These are phyloP conservation scores for Coemansia sp. DNA, from an alignment of 192 early-diverging fungal species.

Conservation along the genomic window DNA sequence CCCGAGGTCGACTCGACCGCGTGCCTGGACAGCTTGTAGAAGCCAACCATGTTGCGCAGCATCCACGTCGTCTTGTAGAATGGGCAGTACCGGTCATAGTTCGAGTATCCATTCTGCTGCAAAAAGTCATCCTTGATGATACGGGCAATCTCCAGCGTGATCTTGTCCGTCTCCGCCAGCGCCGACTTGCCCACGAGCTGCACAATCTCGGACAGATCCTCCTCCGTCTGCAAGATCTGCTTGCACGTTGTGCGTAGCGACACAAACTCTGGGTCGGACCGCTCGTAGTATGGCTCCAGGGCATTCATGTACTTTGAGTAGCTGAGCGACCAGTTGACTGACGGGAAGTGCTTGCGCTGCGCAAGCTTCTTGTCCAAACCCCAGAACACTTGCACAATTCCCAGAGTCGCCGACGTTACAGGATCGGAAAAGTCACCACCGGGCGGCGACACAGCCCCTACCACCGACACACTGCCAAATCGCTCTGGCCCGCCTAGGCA, in stretches of 20 bases:
- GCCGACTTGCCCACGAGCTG: slow-evolving; percentile 97
- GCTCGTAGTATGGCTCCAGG: slow-evolving; percentile 93
- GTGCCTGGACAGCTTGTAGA: slow-evolving; percentile 92
- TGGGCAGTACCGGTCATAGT: slow-evolving; percentile 98
- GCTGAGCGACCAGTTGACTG: slow-evolving; percentile 97
- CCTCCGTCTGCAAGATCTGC: slow-evolving; percentile 98
- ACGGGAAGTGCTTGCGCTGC: slow-evolving; percentile 99
- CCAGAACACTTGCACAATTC: slow-evolving; percentile 99
- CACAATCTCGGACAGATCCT: slow-evolving; percentile 98
- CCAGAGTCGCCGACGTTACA: slow-evolving; percentile 92
- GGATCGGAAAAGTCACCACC: slow-evolving; percentile 99
- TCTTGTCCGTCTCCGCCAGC: slow-evolving; percentile 95
- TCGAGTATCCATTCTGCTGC: slow-evolving; percentile 99
- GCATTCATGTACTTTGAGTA: slow-evolving; percentile 99
- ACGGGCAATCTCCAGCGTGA: slow-evolving; percentile 95
- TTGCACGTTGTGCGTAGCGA: slow-evolving; percentile 88
- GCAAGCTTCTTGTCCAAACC: slow-evolving; percentile 99
- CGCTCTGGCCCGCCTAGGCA: slow-evolving; percentile 94
- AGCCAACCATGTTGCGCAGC: slow-evolving; percentile 96
- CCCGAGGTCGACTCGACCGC: slow-evolving; percentile 88
- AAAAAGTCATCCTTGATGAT: slow-evolving; percentile 99
- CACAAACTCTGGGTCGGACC: slow-evolving; percentile 91
- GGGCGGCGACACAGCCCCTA: slow-evolving; percentile 99
- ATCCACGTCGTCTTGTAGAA: slow-evolving; percentile 99
- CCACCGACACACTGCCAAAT: slow-evolving; percentile 93